Conservation (phyloP, 1,139 yeast genomes). For the Yarrowia galli region DNA sequence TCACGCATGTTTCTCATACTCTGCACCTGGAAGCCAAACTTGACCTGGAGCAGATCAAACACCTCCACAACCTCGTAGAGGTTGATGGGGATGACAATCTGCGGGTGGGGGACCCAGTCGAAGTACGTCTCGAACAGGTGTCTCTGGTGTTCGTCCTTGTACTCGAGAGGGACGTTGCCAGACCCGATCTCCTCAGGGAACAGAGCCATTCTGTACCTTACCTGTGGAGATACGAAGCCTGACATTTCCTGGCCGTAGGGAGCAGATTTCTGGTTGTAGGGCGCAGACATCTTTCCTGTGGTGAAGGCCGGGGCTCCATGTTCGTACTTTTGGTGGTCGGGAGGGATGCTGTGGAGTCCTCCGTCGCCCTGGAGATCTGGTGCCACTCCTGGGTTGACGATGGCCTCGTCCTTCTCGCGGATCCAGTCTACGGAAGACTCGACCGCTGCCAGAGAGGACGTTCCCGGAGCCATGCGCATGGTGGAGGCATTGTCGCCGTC, state of each 20-base stretch:
- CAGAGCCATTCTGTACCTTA: constrained; percentile 30
- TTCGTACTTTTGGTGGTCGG: constrained; percentile 34
- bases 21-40: constrained; percentile 79
- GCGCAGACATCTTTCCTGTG: constrained; percentile 30
- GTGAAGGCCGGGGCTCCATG: constrained; percentile 16
- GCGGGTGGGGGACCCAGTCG: constrained; percentile 32
- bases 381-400: constrained; percentile 34
- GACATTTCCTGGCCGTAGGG: constrained; percentile 35
- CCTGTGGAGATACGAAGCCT: constrained; percentile 33
- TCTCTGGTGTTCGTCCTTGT: constrained; percentile 22
- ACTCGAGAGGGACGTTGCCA: constrained; percentile 10
- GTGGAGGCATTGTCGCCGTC: constrained; percentile 23
- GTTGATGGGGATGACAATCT: constrained; percentile 51
- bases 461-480: constrained; percentile 21
- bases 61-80: constrained; percentile 65
- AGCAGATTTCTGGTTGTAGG: constrained; percentile 31
- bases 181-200: constrained; percentile 30
- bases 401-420: constrained; percentile 31
- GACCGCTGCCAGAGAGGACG: constrained; percentile 21
- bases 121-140: constrained; percentile 32
- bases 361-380: constrained; percentile 17
- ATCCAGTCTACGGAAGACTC: constrained; percentile 34
- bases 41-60: constrained; percentile 65
- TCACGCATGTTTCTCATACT: constrained; percentile 79
- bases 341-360: constrained; percentile 1